Percentiles rank a stretch among this genome's conserved stretches.
These are phyloP conservation scores for Funneliformis geosporum DNA, from an alignment of 192 early-diverging fungal species.

Conservation along the genomic window DNA sequence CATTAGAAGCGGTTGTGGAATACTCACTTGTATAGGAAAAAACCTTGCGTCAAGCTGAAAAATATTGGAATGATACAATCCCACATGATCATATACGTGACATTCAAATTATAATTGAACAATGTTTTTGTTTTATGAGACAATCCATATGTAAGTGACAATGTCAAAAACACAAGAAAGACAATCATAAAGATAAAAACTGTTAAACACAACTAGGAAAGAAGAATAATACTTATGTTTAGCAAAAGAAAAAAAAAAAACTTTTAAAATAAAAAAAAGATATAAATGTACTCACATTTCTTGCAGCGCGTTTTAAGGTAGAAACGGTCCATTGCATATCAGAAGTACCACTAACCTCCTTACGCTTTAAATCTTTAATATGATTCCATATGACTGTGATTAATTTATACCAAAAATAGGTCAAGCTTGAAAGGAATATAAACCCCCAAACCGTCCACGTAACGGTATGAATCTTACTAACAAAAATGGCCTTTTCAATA, in stretches of 20 bases:
- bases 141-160: not conserved
- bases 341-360: not conserved
- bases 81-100: not conserved
- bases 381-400: not conserved
- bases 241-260: not conserved
- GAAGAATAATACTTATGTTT: not conserved
- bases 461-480: not conserved
- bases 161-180: not conserved
- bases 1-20: no score
- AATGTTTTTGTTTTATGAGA: not conserved
- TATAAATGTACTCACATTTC: not conserved
- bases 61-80: not conserved
- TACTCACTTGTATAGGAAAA: slow-evolving; percentile 7
- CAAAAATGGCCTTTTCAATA: not conserved
- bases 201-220: not conserved
- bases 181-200: not conserved
- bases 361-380: not conserved
- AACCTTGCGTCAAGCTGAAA: not conserved
- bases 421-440: not conserved
- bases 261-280: no score
- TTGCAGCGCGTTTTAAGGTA: not conserved
- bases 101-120: not conserved
- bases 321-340: slow-evolving; percentile 5
- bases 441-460: not conserved
- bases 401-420: slow-evolving; percentile 4